phyloP scores from a whole-genome alignment of 2,329 filamentous ascomycete species.

The Xylaria sp. region DNA sequence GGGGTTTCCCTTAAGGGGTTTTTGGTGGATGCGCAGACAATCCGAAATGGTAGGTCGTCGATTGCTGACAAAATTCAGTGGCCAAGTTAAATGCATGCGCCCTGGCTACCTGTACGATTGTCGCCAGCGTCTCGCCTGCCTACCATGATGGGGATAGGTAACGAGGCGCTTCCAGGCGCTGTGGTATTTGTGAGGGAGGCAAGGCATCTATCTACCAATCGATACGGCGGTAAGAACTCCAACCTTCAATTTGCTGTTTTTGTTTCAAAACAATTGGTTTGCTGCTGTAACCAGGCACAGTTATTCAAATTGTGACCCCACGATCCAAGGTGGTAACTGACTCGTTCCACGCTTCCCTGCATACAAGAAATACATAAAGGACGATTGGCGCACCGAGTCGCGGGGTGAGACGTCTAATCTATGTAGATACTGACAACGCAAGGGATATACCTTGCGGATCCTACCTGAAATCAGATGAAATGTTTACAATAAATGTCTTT shows the following conservation, averaged over 20 bases:
- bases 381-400: neutral
- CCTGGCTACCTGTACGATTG: slow-evolving; percentile 3
- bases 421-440: neutral
- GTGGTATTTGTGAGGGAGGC: neutral
- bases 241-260: neutral
- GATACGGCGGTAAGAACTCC: neutral
- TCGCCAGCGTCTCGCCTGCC: slow-evolving; percentile 32
- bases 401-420: neutral
- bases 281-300: neutral
- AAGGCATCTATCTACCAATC: neutral
- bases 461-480: neutral
- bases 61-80: neutral
- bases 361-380: neutral
- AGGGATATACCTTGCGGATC: neutral
- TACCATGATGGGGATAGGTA: neutral
- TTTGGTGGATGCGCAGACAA: slow-evolving; percentile 1
- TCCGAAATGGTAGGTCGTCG: slow-evolving; percentile 31
- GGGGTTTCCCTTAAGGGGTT: slow-evolving; percentile 9
- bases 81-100: slow-evolving; percentile 6
- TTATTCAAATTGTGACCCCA: neutral
- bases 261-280: slow-evolving; percentile 4
- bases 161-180: slow-evolving; percentile 1
- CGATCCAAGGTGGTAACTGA: neutral
- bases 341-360: neutral
- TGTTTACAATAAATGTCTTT: neutral